Base-by-base conservation (phyloP, 2,329 filamentous ascomycete genomes). In the Xenoacremonium recifei region DNA sequence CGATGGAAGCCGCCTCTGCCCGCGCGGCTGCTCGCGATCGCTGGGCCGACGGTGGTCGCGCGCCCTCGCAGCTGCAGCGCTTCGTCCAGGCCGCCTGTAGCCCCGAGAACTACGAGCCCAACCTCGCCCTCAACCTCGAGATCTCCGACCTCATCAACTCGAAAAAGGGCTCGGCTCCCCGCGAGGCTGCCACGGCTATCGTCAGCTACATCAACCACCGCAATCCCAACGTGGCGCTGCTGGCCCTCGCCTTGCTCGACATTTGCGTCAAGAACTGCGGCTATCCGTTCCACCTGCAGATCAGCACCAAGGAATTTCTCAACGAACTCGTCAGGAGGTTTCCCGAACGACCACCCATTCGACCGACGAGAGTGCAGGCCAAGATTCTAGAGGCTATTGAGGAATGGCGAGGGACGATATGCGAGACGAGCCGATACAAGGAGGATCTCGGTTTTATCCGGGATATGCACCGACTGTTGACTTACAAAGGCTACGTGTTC, bases 251-350 rank as follows among this genome's bases (percentile, higher is more conserved):
- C 71, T 81, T 99, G 54, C 87, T 99, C 63, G 93, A 99, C 66
- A 97, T 97, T 50, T 97, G 93, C 68, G 93, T 97, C 68, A 99
- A 99, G 76, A 99, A 99, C 72, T 99, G 93, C 77, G 93, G 93
- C 58, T 99, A 99, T 65, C 91, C 93, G 1, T 99, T 99, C 68
- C 93, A 99, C 63, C 82, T 99, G 44, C 93, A 99, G 69, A 96
- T 99, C 63, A 91, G 88, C 67, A 97, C 93, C 54, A 99, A 99
- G 67, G 93, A 99, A 61, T 99, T 99, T 59, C 82, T 99, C 58
- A 99, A 99, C 70, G 93, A 99, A 72, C 83, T 99, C 46, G 93
- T 99, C 48, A 84, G 93, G 54, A 82, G 93, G 53, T 99, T 99
- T 60, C 93, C 93, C 35, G 93, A 99, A 70, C 80, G 92, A 18